These are phyloP conservation scores for Flaveria sonorensis DNA, from an alignment of 129 eudicot species.

Conservation along the genomic window DNA sequence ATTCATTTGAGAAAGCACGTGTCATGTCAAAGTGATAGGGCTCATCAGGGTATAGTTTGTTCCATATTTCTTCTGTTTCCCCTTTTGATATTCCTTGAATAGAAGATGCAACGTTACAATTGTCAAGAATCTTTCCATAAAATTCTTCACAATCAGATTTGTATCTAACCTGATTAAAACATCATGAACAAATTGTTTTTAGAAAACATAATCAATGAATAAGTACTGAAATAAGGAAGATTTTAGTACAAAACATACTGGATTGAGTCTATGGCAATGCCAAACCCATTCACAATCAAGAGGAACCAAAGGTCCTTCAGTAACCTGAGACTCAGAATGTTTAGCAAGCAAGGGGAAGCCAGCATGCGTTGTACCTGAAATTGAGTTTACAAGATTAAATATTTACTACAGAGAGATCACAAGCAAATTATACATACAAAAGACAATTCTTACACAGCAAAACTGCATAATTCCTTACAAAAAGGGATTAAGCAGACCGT, in stretches of 20 bases:
- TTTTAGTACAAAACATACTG: constrained; percentile 52
- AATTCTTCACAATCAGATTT: constrained; percentile 79
- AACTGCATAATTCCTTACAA: constrained; percentile 1
- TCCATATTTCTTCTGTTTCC: constrained; percentile 76
- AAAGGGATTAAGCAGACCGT: not conserved
- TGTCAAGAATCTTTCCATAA: constrained; percentile 78
- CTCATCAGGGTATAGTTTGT: constrained; percentile 60
- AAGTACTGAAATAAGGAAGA: not conserved
- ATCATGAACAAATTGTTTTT: not conserved
- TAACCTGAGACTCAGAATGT: constrained; percentile 53
- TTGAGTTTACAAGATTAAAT: constrained; percentile 4
- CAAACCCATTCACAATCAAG: constrained; percentile 99
- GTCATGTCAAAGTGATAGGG: constrained; percentile 60
- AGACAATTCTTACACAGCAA: not conserved
- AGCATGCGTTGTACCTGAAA: constrained; percentile 76
- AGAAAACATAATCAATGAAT: not conserved
- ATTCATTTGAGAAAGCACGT: constrained; percentile 35
- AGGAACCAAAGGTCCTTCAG: constrained; percentile 88
- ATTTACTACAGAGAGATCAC: not conserved
- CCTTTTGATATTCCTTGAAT: constrained; percentile 53
- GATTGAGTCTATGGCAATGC: constrained; percentile 99
- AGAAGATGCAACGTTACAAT: constrained; percentile 63
- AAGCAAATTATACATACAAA: not conserved
- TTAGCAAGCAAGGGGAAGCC: constrained; percentile 93
- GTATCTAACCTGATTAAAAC: constrained; percentile 67